Evolutionary conservation across 2,329 filamentous ascomycete species (phyloP), one percentile per base, ranked within the genome.

Genomic region (Periglandula ipomoeae): DNA sequence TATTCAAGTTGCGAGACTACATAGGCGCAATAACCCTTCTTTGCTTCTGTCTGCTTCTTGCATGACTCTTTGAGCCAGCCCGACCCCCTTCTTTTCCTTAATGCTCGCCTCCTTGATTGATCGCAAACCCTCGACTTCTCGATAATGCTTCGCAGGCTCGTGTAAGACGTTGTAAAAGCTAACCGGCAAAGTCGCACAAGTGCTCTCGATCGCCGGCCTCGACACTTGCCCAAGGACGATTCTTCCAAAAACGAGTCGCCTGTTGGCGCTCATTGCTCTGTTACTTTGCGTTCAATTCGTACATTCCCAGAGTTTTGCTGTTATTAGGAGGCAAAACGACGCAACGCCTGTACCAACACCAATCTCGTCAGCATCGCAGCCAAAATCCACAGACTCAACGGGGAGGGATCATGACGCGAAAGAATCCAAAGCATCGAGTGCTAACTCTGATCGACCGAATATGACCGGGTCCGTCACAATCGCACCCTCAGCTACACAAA

Each of bases 181-280:
- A 50, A 48, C 50, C 51, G 53, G 55, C 48, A 53, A 32, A 17
- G 35, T 42, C 35, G 39, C 48, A 49, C 48, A 32, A 34, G 44
- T 42, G 40, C 34, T 47, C 47, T 24, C 7, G 37, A 46, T 38
- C 49, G 43, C 46, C 34, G 37, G 47, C 24, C 41, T 45, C 26
- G n/a, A 46, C 17, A n/a, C 38, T 44, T 43, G 30, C 49, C 20
- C 42, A 7, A 23, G 24, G 44, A 59, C 38, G 44, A 72, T 72
- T 71, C 52, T 65, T 46, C 53, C 55, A 22, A 64, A 56, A 50
- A 59, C 64, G 52, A 50, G 56, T 48, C 62, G 61, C 43, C 48
- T 68, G 39, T 68, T 63, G 63, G 62, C 63, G 32, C 53, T 73
- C 40, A 55, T 75, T 49, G 68, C 65, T 55, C 56, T 74, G 20